phyloP scores from a whole-genome alignment of 2,329 filamentous ascomycete species.

The Endoconidiophora polonica region DNA sequence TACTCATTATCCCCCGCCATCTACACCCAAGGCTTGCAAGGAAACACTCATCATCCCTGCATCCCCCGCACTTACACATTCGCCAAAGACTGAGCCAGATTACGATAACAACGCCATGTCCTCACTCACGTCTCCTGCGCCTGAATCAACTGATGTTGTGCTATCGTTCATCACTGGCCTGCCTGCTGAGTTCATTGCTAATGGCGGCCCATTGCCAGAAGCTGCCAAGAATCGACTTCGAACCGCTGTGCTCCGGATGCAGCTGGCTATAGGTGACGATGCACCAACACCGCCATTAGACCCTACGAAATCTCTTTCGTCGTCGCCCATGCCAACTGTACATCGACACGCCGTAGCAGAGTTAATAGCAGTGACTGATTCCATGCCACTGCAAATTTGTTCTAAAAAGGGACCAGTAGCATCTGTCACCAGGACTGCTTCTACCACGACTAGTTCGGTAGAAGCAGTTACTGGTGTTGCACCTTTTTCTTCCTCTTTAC shows the following conservation, averaged over 20 bases:
- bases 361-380: no score
- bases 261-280: constrained; percentile 8
- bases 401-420: background rate
- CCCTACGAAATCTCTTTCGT: constrained; percentile 1
- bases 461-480: background rate
- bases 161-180: constrained; percentile 33
- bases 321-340: constrained; percentile 1
- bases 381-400: background rate
- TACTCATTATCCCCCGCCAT: background rate
- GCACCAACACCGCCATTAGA: constrained; percentile 9
- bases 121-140: background rate
- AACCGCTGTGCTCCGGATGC: constrained; percentile 16
- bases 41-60: constrained; percentile 3
- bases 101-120: background rate
- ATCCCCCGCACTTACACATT: constrained; percentile 8
- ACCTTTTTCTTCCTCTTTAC: background rate
- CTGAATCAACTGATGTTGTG: constrained; percentile 18
- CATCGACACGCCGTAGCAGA: background rate
- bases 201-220: constrained; percentile 22
- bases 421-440: no score
- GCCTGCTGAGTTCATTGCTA: constrained; percentile 27
- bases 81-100: constrained; percentile 9
- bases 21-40: background rate
- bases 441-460: no score
- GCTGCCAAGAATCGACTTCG: constrained; percentile 30